These are phyloP conservation scores for Urochloa ruziziensis DNA, from an alignment of 176 grass and related monocot species.

Conservation along the genomic window DNA sequence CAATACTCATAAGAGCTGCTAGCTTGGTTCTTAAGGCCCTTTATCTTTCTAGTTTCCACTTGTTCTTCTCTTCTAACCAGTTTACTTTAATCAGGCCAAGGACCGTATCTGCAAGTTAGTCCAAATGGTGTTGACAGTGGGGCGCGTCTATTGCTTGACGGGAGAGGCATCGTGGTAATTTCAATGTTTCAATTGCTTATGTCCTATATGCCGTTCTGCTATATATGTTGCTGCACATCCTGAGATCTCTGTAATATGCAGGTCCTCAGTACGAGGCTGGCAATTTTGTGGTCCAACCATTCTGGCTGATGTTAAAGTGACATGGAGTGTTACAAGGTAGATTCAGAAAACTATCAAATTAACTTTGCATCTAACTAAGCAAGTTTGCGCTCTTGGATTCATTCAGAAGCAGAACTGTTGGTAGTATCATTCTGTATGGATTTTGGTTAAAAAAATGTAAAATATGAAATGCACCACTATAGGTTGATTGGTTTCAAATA, in stretches of 20 bases:
- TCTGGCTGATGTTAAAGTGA: slow-evolving; percentile 81
- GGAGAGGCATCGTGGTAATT: slow-evolving; percentile 76
- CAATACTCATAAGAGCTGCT: neutral
- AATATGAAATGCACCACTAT: neutral
- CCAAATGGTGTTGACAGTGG: slow-evolving; percentile 73
- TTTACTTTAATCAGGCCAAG: slow-evolving; percentile 63
- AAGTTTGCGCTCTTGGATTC: neutral
- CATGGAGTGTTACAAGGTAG: slow-evolving; percentile 95
- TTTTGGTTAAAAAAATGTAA: neutral
- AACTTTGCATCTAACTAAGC: slow-evolving; percentile 3
- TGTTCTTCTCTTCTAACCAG: slow-evolving; percentile 10
- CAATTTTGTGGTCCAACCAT: slow-evolving; percentile 96
- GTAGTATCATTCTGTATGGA: neutral
- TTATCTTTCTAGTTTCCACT: slow-evolving; percentile 5
- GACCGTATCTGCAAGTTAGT: slow-evolving; percentile 93
- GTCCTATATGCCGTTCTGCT: neutral
- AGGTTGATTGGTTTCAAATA: neutral
- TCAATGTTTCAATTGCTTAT: slow-evolving; percentile 13
- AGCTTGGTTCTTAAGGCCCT: neutral
- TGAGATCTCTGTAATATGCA: slow-evolving; percentile 30
- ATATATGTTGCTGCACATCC: neutral
- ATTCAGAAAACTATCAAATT: neutral
- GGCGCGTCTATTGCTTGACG: slow-evolving; percentile 81
- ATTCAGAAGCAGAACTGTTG: neutral
- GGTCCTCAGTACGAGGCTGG: slow-evolving; percentile 76